These are phyloP conservation scores for Guillardia theta DNA, from an alignment of 78 protist species.

Conservation along the genomic window DNA sequence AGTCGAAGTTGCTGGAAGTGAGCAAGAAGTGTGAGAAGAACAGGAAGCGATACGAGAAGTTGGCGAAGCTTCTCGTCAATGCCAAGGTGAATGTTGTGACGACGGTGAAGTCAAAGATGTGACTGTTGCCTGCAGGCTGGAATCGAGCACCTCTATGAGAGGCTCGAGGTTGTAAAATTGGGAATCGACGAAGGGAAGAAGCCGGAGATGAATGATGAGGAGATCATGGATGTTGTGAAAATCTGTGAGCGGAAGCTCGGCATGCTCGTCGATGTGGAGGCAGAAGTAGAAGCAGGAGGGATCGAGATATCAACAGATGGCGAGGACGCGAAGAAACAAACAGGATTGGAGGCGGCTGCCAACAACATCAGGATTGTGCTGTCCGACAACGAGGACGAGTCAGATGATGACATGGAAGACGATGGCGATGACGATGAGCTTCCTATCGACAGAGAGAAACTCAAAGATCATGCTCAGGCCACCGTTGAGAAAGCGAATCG, in stretches of 20 bases:
- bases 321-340: too few species aligned
- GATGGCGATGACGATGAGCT: conserved; percentile 3
- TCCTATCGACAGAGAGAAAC: not conserved
- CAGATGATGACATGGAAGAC: not conserved
- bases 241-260: not conserved
- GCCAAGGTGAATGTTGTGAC: not conserved
- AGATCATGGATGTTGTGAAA: not conserved
- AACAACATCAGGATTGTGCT: not conserved
- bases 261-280: not conserved
- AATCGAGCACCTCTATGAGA: not conserved
- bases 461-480: not conserved
- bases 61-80: conserved; percentile 38
- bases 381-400: not conserved
- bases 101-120: too few species aligned
- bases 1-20: conserved; percentile 25
- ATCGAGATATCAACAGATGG: too few species aligned
- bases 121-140: conserved; percentile 5
- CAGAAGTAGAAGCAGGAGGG: too few species aligned
- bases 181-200: not conserved
- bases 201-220: not conserved
- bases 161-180: not conserved
- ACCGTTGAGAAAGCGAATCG: not conserved
- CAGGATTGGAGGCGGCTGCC: not conserved
- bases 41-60: conserved; percentile 15
- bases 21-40: not conserved